These are phyloP conservation scores for Cutaneotrichosporon sp. DNA, from an alignment of 1,284 basidiomycete species.

Conservation along the genomic window DNA sequence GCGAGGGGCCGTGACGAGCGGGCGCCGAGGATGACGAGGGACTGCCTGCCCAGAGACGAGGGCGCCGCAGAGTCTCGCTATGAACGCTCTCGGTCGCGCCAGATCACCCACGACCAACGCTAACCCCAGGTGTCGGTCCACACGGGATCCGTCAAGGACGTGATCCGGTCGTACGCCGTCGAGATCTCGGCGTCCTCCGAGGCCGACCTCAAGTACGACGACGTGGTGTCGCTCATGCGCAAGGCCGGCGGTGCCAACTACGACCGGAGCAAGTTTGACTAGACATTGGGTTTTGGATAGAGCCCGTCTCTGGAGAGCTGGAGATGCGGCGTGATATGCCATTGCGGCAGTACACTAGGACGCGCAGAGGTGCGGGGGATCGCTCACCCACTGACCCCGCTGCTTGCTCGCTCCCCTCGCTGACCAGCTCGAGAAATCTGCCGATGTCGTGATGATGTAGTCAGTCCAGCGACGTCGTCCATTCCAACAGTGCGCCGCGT, in stretches of 20 bases:
- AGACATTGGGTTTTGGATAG: conserved; percentile 15
- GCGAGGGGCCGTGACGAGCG: no score
- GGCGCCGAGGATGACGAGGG: no score
- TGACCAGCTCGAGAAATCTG: no score
- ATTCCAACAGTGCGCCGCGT: no score
- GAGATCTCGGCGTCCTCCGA: conserved; percentile 78
- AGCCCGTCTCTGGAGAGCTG: background rate
- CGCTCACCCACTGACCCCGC: no score
- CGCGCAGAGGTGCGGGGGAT: no score
- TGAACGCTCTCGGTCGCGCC: no score
- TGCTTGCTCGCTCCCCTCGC: no score
- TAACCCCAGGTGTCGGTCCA: conserved; percentile 77
- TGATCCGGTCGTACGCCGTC: conserved; percentile 75
- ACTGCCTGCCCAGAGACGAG: no score
- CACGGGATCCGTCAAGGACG: conserved; percentile 76
- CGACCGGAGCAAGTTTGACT: conserved; percentile 53
- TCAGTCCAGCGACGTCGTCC: no score
- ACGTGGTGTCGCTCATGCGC: conserved; percentile 43
- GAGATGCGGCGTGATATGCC: background rate
- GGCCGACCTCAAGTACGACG: conserved; percentile 66
- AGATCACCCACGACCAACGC: background rate
- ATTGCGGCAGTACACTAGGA: background rate
- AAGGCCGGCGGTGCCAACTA: conserved; percentile 53
- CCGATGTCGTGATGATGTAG: no score
- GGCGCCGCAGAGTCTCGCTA: no score